These are phyloP conservation scores for Lyophyllum atratum DNA, from an alignment of 768 basidiomycete species.

Conservation along the genomic window DNA sequence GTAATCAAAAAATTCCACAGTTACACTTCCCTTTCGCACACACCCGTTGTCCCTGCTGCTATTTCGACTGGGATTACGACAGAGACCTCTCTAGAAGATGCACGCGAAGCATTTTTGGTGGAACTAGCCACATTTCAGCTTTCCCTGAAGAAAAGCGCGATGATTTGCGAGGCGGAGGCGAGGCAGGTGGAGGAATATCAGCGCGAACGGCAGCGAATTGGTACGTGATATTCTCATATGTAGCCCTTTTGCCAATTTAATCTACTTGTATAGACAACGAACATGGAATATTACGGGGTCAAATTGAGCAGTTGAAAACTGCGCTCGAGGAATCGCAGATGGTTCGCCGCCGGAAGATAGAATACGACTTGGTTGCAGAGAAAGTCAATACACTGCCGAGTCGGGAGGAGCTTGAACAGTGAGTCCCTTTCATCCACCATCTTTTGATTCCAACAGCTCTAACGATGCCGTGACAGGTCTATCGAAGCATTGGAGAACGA, in stretches of 20 bases:
- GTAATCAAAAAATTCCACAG: conserved; percentile 82
- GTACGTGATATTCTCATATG: conserved; percentile 40
- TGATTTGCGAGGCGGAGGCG: conserved; percentile 85
- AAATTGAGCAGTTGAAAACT: conserved; percentile 79
- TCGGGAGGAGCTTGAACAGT: conserved; percentile 79
- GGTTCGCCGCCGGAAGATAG: conserved; percentile 75
- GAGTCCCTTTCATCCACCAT: conserved; percentile 32
- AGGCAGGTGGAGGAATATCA: conserved; percentile 87
- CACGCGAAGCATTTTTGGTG: conserved; percentile 75
- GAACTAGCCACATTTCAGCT: conserved; percentile 80
- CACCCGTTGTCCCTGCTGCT: conserved; percentile 39
- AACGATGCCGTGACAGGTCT: conserved; percentile 41
- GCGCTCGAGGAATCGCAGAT: conserved; percentile 79
- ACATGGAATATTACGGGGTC: conserved; percentile 61
- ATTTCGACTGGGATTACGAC: conserved; percentile 24
- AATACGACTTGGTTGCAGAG: conserved; percentile 84
- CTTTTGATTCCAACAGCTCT: background rate
- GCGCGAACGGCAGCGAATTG: conserved; percentile 68
- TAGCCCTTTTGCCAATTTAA: conserved; percentile 3
- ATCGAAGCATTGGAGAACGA: conserved; percentile 75
- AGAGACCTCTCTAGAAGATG: conserved; percentile 55
- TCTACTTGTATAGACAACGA: conserved; percentile 56
- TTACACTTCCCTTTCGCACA: conserved; percentile 61
- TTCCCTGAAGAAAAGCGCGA: conserved; percentile 71
- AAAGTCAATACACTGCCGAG: conserved; percentile 78